Base-by-base conservation (phyloP, 1,284 basidiomycete genomes). In the Tremellales sp. region DNA sequence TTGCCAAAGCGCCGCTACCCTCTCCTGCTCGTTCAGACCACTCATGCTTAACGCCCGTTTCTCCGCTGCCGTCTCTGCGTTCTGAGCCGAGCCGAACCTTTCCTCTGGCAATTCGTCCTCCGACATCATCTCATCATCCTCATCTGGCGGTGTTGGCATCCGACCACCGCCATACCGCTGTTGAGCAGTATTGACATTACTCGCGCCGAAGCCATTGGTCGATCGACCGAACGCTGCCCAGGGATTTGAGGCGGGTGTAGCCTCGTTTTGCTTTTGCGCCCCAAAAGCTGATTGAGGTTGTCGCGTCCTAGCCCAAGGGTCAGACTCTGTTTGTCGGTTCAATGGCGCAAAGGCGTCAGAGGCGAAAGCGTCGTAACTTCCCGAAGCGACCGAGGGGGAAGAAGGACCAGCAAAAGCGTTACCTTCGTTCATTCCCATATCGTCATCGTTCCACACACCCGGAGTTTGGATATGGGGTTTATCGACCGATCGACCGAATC, bases 271-370 rank as follows among this genome's bases (percentile, higher is more conserved):
- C 10, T 31, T 8, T 31, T 31, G 29, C 15, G 8, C 10, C 10
- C 46, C 45, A 33, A 53, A 53, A 33, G 45, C 46, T n/a, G 12
- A 24, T 3, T 29, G 12, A 13, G 26, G 13, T 8, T 33, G 25
- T 19, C 48, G 24, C 17, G 53, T 50, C 33, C 26, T 45, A 10
- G 54, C 54, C 54, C 54, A 56, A 25, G 54, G 51, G 33, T 56
- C 51, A 10, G 22, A 23, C 13, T 5, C 35, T 11, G 3, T 46
- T 42, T 43, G 22, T 45, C 51, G 43, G 40, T 41, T 51, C 10
- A 51, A 11, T 0, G 55, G 51, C n/a, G 55, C 55, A 37, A 57
- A 57, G 1, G 55, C 55, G 33, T 57, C 55, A 2, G 45, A 15
- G 17, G 53, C 52, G 41, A 57, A 57, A 2, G 29, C 39, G 1